These are phyloP conservation scores for Aureobasidium sp. DNA, from an alignment of 2,329 filamentous ascomycete genomes.

Conservation along the genomic window DNA sequence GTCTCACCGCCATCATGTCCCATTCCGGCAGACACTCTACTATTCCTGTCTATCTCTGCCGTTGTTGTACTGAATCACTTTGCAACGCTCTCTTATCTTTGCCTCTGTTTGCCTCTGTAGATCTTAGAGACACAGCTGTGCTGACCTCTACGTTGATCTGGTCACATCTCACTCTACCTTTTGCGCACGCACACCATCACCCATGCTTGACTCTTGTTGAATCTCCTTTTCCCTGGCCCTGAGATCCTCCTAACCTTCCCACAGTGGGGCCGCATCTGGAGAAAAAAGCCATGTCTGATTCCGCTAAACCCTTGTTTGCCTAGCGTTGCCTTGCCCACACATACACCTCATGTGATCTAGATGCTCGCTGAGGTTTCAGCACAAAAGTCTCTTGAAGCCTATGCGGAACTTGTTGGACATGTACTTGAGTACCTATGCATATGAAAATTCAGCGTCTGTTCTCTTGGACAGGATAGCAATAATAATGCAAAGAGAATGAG, in stretches of 20 bases:
- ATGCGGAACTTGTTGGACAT: neutral
- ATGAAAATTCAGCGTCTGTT: neutral
- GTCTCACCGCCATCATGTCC: neutral
- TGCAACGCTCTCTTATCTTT: neutral
- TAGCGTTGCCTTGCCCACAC: neutral
- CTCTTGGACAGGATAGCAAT: neutral
- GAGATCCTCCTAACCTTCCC: neutral
- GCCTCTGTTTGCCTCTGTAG: neutral
- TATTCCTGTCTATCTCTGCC: neutral
- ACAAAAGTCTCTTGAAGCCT: neutral
- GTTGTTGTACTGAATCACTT: neutral
- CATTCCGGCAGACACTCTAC: neutral
- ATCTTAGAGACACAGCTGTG: neutral
- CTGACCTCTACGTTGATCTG: neutral
- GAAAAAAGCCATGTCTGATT: neutral
- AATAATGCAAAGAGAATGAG: neutral
- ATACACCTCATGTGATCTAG: neutral
- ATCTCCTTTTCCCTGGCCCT: neutral
- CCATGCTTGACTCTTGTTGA: neutral
- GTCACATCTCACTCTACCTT: neutral
- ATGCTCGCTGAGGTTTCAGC: neutral
- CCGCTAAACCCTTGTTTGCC: neutral
- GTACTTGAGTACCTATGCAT: neutral
- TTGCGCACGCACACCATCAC: neutral
- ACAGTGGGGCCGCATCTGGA: conserved; percentile 8